phyloP scores from a whole-genome alignment of 805 yeast species.

The Dipodascus albidus region DNA sequence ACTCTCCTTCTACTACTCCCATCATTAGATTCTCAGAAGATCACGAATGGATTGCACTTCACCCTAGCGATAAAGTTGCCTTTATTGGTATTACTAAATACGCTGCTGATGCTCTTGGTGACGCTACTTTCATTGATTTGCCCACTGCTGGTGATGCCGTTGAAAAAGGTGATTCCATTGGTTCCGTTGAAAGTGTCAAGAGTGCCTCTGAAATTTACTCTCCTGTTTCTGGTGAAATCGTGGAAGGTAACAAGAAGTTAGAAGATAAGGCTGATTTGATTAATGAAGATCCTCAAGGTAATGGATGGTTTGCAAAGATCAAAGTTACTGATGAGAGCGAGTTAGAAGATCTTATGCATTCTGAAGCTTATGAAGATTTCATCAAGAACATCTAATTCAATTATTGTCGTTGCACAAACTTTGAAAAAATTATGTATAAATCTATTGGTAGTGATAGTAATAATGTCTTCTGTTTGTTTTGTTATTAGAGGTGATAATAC shows the following conservation, averaged over 20 bases:
- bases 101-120: constrained; percentile 95
- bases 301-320: constrained; percentile 84
- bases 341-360: constrained; percentile 20
- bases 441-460: not conserved
- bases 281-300: constrained; percentile 85
- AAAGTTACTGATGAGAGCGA: constrained; percentile 35
- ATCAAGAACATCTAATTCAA: constrained; percentile 11
- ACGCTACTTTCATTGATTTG: constrained; percentile 86
- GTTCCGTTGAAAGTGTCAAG: constrained; percentile 91
- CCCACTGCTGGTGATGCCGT: constrained; percentile 59
- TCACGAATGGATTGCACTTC: constrained; percentile 92
- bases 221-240: constrained; percentile 69
- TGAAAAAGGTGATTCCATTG: constrained; percentile 70
- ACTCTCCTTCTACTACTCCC: constrained; percentile 19
- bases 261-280: constrained; percentile 65
- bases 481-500: too few relatives aligned
- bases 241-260: constrained; percentile 58
- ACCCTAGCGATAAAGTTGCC: constrained; percentile 60
- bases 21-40: constrained; percentile 54
- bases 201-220: constrained; percentile 87
- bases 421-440: not conserved
- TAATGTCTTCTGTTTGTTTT: not conserved
- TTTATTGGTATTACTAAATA: constrained; percentile 87
- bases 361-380: constrained; percentile 24
- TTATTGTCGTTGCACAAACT: not conserved